These are phyloP conservation scores for Malus hybrid DNA, from an alignment of 331 rosid species.

Conservation along the genomic window DNA sequence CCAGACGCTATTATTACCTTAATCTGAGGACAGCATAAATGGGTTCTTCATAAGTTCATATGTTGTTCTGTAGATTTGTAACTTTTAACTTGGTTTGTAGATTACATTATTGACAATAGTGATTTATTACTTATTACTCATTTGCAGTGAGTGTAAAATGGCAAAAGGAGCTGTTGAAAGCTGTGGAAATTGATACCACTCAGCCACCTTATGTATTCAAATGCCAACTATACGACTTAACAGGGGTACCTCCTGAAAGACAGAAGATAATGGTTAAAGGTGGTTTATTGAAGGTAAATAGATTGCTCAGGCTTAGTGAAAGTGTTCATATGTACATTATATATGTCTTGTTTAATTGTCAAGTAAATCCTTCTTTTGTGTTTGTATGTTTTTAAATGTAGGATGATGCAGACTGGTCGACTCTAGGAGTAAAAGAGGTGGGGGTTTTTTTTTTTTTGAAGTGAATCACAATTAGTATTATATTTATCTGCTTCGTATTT, in stretches of 20 bases:
- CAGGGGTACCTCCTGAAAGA: constrained; percentile 96
- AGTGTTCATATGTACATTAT: background rate
- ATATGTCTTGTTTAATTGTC: constrained; percentile 1
- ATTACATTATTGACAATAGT: background rate
- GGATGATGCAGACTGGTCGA: constrained; percentile 94
- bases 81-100: background rate
- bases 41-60: background rate
- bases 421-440: constrained; percentile 79
- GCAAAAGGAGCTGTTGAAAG: constrained; percentile 78
- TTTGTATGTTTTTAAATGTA: constrained; percentile 20
- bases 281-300: constrained; percentile 78
- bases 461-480: background rate
- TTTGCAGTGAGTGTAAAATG: constrained; percentile 76
- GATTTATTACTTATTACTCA: background rate
- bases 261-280: constrained; percentile 99
- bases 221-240: constrained; percentile 87
- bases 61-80: background rate
- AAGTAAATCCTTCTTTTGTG: background rate
- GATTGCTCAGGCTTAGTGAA: constrained; percentile 4
- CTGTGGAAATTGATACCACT: constrained; percentile 78
- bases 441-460: background rate
- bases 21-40: background rate
- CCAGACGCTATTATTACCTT: no score
- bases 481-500: background rate
- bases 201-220: constrained; percentile 88